Base-by-base conservation (phyloP, 2,329 filamentous ascomycete species). In the Cladosporium sp. region DNA sequence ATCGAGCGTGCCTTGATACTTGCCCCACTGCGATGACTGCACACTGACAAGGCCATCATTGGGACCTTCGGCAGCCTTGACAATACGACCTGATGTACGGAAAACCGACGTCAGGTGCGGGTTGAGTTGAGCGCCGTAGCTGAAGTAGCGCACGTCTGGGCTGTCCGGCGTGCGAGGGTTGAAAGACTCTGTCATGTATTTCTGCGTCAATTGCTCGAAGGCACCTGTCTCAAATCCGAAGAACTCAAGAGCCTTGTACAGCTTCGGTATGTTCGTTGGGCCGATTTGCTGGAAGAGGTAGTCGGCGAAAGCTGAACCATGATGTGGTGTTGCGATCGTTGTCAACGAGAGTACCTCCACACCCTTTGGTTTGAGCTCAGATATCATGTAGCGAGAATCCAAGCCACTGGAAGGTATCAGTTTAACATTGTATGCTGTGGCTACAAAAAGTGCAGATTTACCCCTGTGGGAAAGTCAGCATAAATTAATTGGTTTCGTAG, bases 271-370 rank as follows among this genome's bases (percentile, higher is more conserved):
- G 24, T 82, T 82, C 44, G 81, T 80, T 15, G 77, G 74, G 44
- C 86, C 86, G 65, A 89, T 86, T 49, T 81, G 81, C 5, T 86
- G 80, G 71, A 89, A 83, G 66, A 87, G 78, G 74, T 86, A 86
- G 74, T 89, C 87, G 51, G 87, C 87, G 68, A 88, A 86, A 6
- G 86, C 82, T 30, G 85, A 87, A 4, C 86, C 86, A 76, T 83
- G 77, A 77, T 89, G 87, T 0, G 87, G 87, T 15, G 85, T 86
- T 2, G 87, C 86, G 66, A 89, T 84, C 0, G 87, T 89, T 0
- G 87, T 89, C 70, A 89, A 75, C 0, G 86, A 88, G 44, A 93
- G 83, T 67, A 97, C 91, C 74, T 92, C 92, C 70, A 97, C 92
- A 60, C 88, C 86, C 3, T 80, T 78, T 11, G 86, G 86, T 59